Conservation (phyloP, 106 monocot genomes). For the Dendrobium catenatum region DNA sequence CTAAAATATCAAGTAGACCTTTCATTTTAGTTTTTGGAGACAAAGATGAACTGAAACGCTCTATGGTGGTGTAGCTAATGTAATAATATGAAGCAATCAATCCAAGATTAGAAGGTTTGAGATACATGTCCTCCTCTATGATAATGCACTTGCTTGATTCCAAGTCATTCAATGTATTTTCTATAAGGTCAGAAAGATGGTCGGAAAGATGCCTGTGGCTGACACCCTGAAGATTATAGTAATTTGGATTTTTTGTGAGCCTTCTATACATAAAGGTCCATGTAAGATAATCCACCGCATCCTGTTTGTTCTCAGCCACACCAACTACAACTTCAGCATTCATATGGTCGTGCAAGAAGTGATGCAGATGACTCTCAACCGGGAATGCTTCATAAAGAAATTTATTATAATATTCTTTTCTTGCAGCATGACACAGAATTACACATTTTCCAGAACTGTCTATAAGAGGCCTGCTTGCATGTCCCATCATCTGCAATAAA, state of each 20-base stretch:
- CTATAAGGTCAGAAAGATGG: conserved; percentile 85
- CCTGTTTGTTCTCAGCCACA: conserved; percentile 80
- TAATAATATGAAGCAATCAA: conserved; percentile 93
- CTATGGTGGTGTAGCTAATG: conserved; percentile 89
- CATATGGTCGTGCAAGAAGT: conserved; percentile 83
- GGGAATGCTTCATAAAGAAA: conserved; percentile 99
- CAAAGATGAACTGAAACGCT: conserved; percentile 83
- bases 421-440: conserved; percentile 88
- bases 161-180: conserved; percentile 64
- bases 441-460: conserved; percentile 93
- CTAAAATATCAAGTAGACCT: conserved; percentile 79
- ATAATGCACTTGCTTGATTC: conserved; percentile 87
- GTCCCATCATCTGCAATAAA: conserved; percentile 98
- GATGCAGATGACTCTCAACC: conserved; percentile 94
- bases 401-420: conserved; percentile 97
- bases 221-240: conserved; percentile 96
- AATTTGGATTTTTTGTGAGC: conserved; percentile 86
- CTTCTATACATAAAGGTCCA: conserved; percentile 99
- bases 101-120: conserved; percentile 83
- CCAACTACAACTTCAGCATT: conserved; percentile 95
- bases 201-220: conserved; percentile 96
- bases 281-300: conserved; percentile 98
- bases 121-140: conserved; percentile 92
- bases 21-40: conserved; percentile 83
- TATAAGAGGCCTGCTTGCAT: conserved; percentile 89